Base-by-base conservation (phyloP, 192 early-diverging fungal species). In the Spizellomyces sp. region DNA sequence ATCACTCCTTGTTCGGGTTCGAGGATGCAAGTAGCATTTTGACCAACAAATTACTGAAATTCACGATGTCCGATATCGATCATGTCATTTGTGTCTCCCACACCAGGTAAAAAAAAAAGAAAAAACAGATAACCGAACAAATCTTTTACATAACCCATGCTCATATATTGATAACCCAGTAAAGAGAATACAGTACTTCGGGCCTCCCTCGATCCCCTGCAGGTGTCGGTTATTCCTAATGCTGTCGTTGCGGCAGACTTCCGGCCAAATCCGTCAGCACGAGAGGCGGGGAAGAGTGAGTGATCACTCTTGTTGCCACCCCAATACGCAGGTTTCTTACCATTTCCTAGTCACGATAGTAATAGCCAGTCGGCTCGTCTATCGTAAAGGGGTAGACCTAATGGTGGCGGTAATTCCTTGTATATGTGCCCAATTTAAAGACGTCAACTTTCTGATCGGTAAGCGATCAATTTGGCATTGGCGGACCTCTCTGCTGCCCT, bases 131-230 rank as follows among this genome's bases (percentile, higher is more conserved):
- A 52, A 9, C 48, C 27, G 27, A 36, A 36, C 3, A 36, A 3
- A 36, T 36, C 27, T 2, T 36, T 36, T 36, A 36, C 54, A 19
- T n/a, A 7, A 0, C 54, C 54, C 14, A 36, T 36, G 14, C 59
- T 14, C 60, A n/a, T 36, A 41, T 19, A 22, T 19, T 6, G 14
- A 17, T 64, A 3, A 21, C 4, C 44, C 67, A 96, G 96, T 83
- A 99, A 98, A 79, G 97, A 98, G 79, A 99, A 99, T 79, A 99
- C 97, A 1, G 97, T 99, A 9, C 79, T 99, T 36, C 83, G 97
- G 17, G 97, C 95, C 2, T 90, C 92, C 6, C 84, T 99, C 19
- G 90, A 93, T 47, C 97, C 97, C 9, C 80, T 84, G 64, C 87
- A 89, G 66, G 97, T 99, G 5, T 94, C 92, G 5, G 96, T 96